Percentiles rank a stretch among this genome's conserved stretches.
phyloP scores from a whole-genome alignment of 495 filamentous ascomycete species.

The Clavariopsis aquatica region DNA sequence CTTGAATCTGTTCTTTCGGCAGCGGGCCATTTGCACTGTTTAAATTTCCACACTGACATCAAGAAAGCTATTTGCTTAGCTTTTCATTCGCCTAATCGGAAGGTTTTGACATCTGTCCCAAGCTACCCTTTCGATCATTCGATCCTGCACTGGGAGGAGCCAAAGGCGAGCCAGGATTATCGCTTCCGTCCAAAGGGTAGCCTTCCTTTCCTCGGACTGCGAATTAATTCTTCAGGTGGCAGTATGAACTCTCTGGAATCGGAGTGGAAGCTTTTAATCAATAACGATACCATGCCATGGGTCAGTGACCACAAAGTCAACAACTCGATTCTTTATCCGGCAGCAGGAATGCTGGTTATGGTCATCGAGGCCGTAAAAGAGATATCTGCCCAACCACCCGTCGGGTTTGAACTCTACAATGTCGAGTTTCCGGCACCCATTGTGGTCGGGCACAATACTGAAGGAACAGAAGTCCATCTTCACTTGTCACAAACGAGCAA shows the following conservation, averaged over 20 bases:
- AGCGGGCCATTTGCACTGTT: conserved; percentile 1
- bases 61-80: neutral
- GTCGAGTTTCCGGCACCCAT: conserved; percentile 35
- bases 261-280: no score
- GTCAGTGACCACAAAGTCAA: conserved; percentile 11
- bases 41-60: neutral
- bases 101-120: conserved; percentile 9
- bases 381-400: conserved; percentile 30
- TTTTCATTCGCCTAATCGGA: neutral
- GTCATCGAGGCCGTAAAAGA: conserved; percentile 12
- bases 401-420: conserved; percentile 25
- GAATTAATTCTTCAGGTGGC: neutral
- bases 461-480: conserved; percentile 14
- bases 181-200: neutral
- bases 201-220: neutral
- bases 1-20: neutral
- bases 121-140: conserved; percentile 18
- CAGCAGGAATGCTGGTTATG: conserved; percentile 10
- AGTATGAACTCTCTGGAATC: neutral
- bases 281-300: no score
- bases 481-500: conserved; percentile 17
- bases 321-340: conserved; percentile 9
- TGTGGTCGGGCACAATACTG: conserved; percentile 9
- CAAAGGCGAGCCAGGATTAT: neutral
- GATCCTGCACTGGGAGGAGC: conserved; percentile 14